Evolutionary conservation across 768 basidiomycete species (phyloP), one percentile per base, ranked within the genome.

Genomic region (Tylopilus vinaceipallidus): DNA sequence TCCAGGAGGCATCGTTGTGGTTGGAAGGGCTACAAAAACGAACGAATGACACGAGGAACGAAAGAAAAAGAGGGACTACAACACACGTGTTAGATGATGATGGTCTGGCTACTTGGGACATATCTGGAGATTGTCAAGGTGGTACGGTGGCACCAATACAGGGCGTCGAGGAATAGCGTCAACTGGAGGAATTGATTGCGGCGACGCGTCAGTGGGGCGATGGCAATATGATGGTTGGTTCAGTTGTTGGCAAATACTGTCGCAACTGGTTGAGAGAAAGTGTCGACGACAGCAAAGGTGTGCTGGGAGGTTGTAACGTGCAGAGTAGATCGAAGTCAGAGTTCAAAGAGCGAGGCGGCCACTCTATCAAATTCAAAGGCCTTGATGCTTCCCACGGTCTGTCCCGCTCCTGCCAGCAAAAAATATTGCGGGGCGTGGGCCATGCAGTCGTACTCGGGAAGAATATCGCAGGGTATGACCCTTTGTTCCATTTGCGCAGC

Each of bases 1-100:
- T 91, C 91, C 91, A 97, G 61, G 69, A 58, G 24, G 66, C 34
- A 33, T 70, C 66, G 37, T 50, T 64, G 55, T 56, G 68, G 47
- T 56, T 68, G 43, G 66, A 54, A 52, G 60, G 45, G 29, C 68
- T 68, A 46, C n/a, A 26, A 22, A 43, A 54, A 34, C 27, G 36
- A 43, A 39, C 14, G 41, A 44, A 39, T 30, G 13, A 41, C 16
- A 32, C 51, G 44, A 55, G 43, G 14, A 45, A 30, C 2, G 27
- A 47, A 47, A 52, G 32, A 39, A 46, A 29, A 17, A 42, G 49
- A 27, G 45, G 40, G 26, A 42, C 1, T 20, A 27, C 13, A 10
- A 59, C 60, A 40, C 23, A 68, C 64, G 66, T 62, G 52, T 52
- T 63, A 14, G 66, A 68, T 53, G 66, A 62, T 49, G 66, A 70